These are phyloP conservation scores for Cyclotella baltica DNA, from an alignment of 108 stramenopile genomes.

Conservation along the genomic window DNA sequence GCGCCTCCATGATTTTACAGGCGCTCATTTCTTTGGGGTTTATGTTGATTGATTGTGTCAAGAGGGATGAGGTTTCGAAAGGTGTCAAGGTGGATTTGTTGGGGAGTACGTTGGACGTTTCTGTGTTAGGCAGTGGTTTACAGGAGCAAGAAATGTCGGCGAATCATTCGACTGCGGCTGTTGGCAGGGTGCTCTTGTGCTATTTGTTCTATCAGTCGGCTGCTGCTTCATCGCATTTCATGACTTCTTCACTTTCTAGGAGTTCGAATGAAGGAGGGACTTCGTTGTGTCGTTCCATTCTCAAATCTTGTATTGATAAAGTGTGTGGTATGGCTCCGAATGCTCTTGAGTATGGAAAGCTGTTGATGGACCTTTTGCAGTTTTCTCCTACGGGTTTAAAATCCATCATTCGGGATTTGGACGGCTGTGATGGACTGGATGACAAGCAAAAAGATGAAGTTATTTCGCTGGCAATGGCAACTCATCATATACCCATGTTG, in stretches of 20 bases:
- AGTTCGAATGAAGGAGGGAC: conserved; percentile 25
- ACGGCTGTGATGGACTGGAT: conserved; percentile 17
- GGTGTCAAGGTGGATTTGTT: conserved; percentile 20
- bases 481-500: conserved; percentile 38
- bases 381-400: conserved; percentile 21
- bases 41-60: conserved; percentile 55
- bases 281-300: conserved; percentile 46
- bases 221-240: conserved; percentile 29
- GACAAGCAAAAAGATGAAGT: conserved; percentile 30
- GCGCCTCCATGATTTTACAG: conserved; percentile 38
- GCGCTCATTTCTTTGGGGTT: conserved; percentile 52
- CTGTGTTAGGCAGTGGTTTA: conserved; percentile 10
- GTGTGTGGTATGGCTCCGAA: conserved; percentile 58
- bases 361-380: conserved; percentile 45
- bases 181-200: conserved; percentile 40
- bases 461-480: conserved; percentile 30
- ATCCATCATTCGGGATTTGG: neutral
- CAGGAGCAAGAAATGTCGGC: conserved; percentile 24
- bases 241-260: conserved; percentile 17
- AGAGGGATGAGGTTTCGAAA: conserved; percentile 41
- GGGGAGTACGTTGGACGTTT: conserved; percentile 20
- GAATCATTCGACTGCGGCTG: conserved; percentile 34
- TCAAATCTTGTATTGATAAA: conserved; percentile 44
- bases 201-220: conserved; percentile 55
- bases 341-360: conserved; percentile 45